Conservation (phyloP, 1,284 basidiomycete species). For the Trichosporon coremiiforme region DNA sequence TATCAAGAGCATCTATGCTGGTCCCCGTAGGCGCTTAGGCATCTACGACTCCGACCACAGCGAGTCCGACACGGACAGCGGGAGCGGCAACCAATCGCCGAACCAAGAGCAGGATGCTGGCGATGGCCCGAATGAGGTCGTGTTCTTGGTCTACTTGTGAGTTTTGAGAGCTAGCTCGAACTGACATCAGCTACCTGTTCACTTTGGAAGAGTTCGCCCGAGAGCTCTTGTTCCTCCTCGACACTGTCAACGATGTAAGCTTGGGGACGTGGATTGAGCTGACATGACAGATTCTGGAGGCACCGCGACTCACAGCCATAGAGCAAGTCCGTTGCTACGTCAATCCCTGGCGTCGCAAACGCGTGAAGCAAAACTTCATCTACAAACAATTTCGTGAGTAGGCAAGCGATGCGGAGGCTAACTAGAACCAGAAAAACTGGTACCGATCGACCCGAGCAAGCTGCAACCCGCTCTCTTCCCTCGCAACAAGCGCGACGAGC, state of each 20-base stretch:
- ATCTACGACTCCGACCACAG: conserved; percentile 38
- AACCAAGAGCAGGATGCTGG: conserved; percentile 18
- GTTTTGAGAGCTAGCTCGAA: conserved; percentile 47
- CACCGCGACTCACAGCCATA: conserved; percentile 36
- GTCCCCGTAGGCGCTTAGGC: conserved; percentile 48
- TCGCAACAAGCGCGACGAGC: conserved; percentile 75
- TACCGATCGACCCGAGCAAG: conserved; percentile 63
- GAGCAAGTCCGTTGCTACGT: conserved; percentile 42
- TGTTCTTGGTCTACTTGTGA: conserved; percentile 88
- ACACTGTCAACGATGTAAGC: conserved; percentile 68
- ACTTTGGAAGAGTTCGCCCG: conserved; percentile 86
- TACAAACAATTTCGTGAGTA: conserved; percentile 52
- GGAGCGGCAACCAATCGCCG: conserved; percentile 29
- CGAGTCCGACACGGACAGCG: conserved; percentile 32
- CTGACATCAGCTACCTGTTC: conserved; percentile 80
- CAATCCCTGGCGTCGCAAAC: conserved; percentile 24
- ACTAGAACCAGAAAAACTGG: conserved; percentile 63
- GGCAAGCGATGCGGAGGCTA: background rate
- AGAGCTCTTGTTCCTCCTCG: conserved; percentile 76
- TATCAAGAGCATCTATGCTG: conserved; percentile 71
- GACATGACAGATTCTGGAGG: conserved; percentile 41
- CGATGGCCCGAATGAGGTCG: conserved; percentile 58
- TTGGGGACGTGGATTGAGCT: background rate
- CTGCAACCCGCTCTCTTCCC: conserved; percentile 71
- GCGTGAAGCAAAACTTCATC: conserved; percentile 28